Percentiles rank a stretch among this genome's conserved stretches.
These are phyloP conservation scores for Boletus austroedulis DNA, from an alignment of 1,284 basidiomycete species.

Conservation along the genomic window DNA sequence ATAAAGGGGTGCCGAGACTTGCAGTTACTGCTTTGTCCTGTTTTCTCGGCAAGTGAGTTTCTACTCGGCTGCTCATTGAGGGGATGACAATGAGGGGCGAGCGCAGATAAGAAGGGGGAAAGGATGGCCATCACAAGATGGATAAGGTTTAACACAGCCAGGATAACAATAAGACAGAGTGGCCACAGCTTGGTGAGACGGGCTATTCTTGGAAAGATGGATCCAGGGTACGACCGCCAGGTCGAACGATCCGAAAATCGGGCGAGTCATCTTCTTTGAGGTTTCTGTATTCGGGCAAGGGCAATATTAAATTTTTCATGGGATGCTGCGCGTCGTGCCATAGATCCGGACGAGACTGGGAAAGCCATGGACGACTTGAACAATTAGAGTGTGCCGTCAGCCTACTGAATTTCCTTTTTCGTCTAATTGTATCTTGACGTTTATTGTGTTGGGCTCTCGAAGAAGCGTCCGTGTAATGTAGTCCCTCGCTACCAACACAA, in stretches of 20 bases:
- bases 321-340: conserved; percentile 11
- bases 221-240: conserved; percentile 1
- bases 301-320: conserved; percentile 21
- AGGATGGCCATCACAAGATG: neutral
- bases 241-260: conserved; percentile 20
- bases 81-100: neutral
- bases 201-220: conserved; percentile 16
- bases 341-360: conserved; percentile 29
- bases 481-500: conserved; percentile 39
- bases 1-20: conserved; percentile 3
- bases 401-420: conserved; percentile 34
- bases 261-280: conserved; percentile 27
- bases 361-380: conserved; percentile 15
- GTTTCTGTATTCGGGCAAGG: conserved; percentile 34
- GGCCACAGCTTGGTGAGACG: conserved; percentile 10
- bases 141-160: conserved; percentile 26
- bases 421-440: conserved; percentile 39
- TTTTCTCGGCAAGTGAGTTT: neutral
- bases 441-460: conserved; percentile 36
- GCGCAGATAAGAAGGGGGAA: neutral
- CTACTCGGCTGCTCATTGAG: neutral
- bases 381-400: conserved; percentile 35
- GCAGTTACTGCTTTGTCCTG: neutral
- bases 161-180: conserved; percentile 22
- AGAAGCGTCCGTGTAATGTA: conserved; percentile 32